Percentiles rank a stretch among this genome's conserved stretches.
phyloP scores from a whole-genome alignment of 352 stramenopile genomes.

The Pythium grandisporangium region DNA sequence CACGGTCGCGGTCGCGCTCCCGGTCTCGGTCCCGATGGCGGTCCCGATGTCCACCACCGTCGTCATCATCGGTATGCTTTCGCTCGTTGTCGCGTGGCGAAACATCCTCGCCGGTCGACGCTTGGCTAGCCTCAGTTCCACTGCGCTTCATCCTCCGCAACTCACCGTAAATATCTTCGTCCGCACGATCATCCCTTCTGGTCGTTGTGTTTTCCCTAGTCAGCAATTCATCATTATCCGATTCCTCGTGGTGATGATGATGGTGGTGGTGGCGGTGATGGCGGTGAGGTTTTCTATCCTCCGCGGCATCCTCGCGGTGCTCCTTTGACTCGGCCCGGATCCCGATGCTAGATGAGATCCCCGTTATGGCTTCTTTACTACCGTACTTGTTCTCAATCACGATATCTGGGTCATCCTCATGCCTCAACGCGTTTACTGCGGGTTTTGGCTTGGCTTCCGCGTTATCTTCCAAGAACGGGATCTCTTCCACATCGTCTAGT shows the following conservation, averaged over 20 bases:
- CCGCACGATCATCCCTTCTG: not conserved
- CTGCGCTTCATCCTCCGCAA: constrained; percentile 36
- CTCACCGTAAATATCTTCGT: constrained; percentile 51
- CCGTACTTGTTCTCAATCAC: constrained; percentile 57
- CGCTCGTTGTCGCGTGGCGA: not conserved
- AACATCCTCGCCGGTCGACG: too few relatives aligned
- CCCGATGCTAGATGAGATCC: too few relatives aligned
- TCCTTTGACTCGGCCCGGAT: too few relatives aligned
- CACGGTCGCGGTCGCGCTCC: constrained; percentile 1
- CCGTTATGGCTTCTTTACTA: too few relatives aligned
- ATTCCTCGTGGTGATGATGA: not conserved
- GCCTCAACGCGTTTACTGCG: constrained; percentile 17
- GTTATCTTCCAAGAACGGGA: constrained; percentile 56
- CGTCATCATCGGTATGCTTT: not conserved
- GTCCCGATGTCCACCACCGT: not conserved
- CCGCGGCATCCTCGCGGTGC: constrained; percentile 7
- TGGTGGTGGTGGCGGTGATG: not conserved
- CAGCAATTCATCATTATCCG: not conserved
- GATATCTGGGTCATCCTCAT: constrained; percentile 44
- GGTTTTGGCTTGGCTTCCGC: constrained; percentile 31
- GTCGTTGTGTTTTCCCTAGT: too few relatives aligned
- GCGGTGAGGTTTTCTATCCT: constrained; percentile 9
- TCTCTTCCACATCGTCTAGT: constrained; percentile 78
- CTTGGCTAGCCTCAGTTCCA: too few relatives aligned
- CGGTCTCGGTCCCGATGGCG: constrained; percentile 16